A percentile compares a stretch with the other conserved stretches of the same genome.
These are phyloP conservation scores for Gracilaria vermiculophylla DNA, from an alignment of 23 red algal genomes.

Conservation along the genomic window DNA sequence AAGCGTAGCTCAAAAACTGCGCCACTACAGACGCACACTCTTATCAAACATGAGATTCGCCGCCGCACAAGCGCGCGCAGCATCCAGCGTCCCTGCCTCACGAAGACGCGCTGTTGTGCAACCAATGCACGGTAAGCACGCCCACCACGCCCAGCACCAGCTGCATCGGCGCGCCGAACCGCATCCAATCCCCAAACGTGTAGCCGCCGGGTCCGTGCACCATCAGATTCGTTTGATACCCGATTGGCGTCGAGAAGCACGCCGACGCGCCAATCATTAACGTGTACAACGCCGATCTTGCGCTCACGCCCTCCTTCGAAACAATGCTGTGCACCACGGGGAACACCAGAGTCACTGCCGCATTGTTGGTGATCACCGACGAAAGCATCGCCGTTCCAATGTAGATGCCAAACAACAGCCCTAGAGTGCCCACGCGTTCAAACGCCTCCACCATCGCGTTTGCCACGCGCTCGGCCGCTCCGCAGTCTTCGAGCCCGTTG, in stretches of 20 bases:
- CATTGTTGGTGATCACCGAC: constrained; percentile 68
- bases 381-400: constrained; percentile 38
- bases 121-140: background rate
- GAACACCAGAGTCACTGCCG: constrained; percentile 60
- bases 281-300: constrained; percentile 51
- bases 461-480: constrained; percentile 61
- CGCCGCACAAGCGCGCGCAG: no score
- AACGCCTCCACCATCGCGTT: constrained; percentile 25
- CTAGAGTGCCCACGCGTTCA: constrained; percentile 10
- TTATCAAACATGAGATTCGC: no score
- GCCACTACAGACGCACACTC: no score
- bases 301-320: background rate
- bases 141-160: background rate
- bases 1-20: no score
- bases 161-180: constrained; percentile 32
- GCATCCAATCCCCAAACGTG: constrained; percentile 43
- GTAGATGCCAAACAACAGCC: constrained; percentile 67
- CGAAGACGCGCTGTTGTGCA: background rate
- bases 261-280: constrained; percentile 53
- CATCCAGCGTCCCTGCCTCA: background rate
- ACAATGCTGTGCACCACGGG: constrained; percentile 48
- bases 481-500: constrained; percentile 41
- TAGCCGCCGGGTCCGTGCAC: constrained; percentile 57
- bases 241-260: constrained; percentile 68
- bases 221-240: constrained; percentile 73